These are phyloP conservation scores for Hericium coralloides DNA, from an alignment of 768 basidiomycete species.

Conservation along the genomic window DNA sequence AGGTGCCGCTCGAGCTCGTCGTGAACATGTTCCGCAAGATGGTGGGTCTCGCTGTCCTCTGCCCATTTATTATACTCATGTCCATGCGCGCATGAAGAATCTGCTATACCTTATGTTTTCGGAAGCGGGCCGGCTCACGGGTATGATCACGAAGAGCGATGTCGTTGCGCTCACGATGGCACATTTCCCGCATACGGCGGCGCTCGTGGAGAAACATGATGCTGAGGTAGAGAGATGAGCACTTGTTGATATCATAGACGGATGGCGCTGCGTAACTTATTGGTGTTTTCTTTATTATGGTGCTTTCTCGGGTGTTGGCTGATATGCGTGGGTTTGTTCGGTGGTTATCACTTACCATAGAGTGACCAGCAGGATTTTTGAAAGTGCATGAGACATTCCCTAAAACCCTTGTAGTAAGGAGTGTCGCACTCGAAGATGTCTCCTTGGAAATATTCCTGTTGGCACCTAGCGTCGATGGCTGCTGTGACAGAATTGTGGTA, in stretches of 20 bases:
- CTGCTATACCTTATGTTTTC: conserved; percentile 63
- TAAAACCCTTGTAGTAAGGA: too few species aligned
- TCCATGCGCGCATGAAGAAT: conserved; percentile 33
- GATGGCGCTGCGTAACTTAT: neutral
- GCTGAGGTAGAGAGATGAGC: neutral
- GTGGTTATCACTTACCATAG: too few species aligned
- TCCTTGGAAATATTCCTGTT: too few species aligned
- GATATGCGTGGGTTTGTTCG: too few species aligned
- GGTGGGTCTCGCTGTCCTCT: conserved; percentile 24
- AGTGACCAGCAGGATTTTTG: too few species aligned
- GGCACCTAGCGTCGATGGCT: too few species aligned
- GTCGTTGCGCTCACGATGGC: conserved; percentile 49
- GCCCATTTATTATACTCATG: neutral
- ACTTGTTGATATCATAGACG: neutral
- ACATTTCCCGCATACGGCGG: conserved; percentile 45
- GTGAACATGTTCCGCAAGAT: conserved; percentile 71
- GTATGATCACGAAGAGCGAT: conserved; percentile 63
- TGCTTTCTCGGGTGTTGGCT: too few species aligned
- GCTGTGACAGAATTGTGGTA: too few species aligned
- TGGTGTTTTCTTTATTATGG: neutral
- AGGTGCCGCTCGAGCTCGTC: conserved; percentile 62
- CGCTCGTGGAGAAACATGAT: conserved; percentile 1
- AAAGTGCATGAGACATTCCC: too few species aligned
- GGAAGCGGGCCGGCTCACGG: conserved; percentile 45
- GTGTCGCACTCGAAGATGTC: too few species aligned